A percentile compares a stretch with the other conserved stretches of the same genome.
phyloP scores from a whole-genome alignment of 1,284 basidiomycete species.

The Heliocybe sulcata region DNA sequence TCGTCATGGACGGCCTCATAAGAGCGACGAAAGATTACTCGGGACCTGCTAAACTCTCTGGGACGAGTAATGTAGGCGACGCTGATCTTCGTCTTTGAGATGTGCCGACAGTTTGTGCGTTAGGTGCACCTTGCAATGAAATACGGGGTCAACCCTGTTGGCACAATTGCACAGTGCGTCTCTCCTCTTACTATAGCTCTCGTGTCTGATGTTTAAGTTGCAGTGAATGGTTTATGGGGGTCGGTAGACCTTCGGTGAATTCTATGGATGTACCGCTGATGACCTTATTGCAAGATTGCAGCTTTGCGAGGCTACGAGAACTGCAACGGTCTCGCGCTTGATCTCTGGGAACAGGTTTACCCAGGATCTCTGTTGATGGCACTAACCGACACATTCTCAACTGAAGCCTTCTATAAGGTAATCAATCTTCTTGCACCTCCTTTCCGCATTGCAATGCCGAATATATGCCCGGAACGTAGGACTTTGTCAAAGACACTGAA shows the following conservation, averaged over 20 bases:
- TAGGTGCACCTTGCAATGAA: constrained; percentile 79
- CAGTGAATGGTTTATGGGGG: constrained; percentile 96
- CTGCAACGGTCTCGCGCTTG: constrained; percentile 68
- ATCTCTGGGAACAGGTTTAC: constrained; percentile 82
- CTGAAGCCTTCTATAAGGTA: constrained; percentile 75
- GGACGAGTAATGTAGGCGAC: constrained; percentile 78
- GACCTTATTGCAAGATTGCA: constrained; percentile 48
- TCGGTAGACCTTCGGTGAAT: constrained; percentile 23
- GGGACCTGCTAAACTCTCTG: constrained; percentile 57
- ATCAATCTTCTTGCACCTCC: constrained; percentile 5
- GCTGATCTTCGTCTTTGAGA: not conserved
- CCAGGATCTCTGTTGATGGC: constrained; percentile 56
- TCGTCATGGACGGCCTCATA: constrained; percentile 68
- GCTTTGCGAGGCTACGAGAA: constrained; percentile 77
- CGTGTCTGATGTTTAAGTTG: constrained; percentile 4
- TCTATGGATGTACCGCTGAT: not conserved
- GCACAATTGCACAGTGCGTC: constrained; percentile 85
- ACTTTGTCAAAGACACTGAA: constrained; percentile 53
- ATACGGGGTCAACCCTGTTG: constrained; percentile 62
- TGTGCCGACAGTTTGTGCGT: not conserved
- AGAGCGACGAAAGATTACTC: constrained; percentile 50
- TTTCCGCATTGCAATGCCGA: not conserved
- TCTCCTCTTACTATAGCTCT: constrained; percentile 5
- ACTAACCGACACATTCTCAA: constrained; percentile 91
- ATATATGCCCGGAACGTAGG: constrained; percentile 25